phyloP scores from a whole-genome alignment of 2,329 filamentous ascomycete genomes.

The Clarireedia hainanense region DNA sequence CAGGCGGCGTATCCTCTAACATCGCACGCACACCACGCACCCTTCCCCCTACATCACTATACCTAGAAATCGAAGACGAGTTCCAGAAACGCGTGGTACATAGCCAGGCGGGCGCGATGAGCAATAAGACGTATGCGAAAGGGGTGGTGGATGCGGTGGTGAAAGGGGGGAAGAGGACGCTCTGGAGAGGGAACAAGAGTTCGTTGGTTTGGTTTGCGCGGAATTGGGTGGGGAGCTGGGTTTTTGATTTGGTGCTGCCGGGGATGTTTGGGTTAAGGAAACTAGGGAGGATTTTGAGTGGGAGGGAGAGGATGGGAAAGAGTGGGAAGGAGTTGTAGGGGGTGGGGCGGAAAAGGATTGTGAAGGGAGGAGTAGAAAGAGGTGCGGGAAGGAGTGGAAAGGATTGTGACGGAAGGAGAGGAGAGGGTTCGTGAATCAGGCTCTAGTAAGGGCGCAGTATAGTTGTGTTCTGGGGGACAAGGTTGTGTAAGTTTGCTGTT shows the following conservation, averaged over 20 bases:
- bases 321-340: too few relatives aligned
- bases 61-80: slow-evolving; percentile 17
- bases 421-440: neutral
- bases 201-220: slow-evolving; percentile 16
- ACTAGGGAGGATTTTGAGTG: slow-evolving; percentile 6
- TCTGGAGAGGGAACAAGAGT: slow-evolving; percentile 22
- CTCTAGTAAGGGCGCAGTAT: too few relatives aligned
- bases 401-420: neutral
- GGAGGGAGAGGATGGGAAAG: neutral
- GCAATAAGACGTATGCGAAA: slow-evolving; percentile 18
- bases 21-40: slow-evolving; percentile 16
- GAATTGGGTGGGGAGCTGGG: slow-evolving; percentile 18
- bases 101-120: slow-evolving; percentile 22
- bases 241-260: slow-evolving; percentile 22
- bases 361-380: too few relatives aligned
- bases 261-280: slow-evolving; percentile 21
- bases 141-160: slow-evolving; percentile 23
- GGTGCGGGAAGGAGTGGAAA: neutral
- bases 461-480: too few relatives aligned
- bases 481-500: too few relatives aligned
- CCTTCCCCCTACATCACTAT: slow-evolving; percentile 16
- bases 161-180: slow-evolving; percentile 10
- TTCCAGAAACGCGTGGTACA: slow-evolving; percentile 17
- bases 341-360: too few relatives aligned
- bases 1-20: slow-evolving; percentile 19